Evolutionary conservation across 768 basidiomycete genomes (phyloP).

Genomic region (Piloderma croceum): DNA sequence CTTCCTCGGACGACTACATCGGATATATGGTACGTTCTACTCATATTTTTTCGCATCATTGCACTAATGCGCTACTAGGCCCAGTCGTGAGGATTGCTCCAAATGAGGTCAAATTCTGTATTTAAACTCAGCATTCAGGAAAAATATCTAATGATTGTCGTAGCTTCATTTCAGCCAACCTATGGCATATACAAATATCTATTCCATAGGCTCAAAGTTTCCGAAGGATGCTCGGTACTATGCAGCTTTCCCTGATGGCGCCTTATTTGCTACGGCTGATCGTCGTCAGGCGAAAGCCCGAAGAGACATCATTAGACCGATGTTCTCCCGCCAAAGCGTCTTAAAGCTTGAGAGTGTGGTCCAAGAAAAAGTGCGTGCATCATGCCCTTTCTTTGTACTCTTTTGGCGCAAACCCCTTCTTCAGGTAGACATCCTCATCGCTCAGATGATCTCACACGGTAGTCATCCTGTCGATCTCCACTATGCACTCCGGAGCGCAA

Average conservation of each 20-base stretch:
- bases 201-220: conserved; percentile 27
- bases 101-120: conserved; percentile 28
- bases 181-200: conserved; percentile 35
- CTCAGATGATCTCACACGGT: too few species aligned
- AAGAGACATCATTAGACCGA: conserved; percentile 32
- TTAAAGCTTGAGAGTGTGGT: conserved; percentile 32
- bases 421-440: too few species aligned
- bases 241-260: conserved; percentile 31
- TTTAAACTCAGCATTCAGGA: conserved; percentile 1
- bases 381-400: too few species aligned
- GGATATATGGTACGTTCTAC: conserved; percentile 32
- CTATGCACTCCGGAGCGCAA: conserved; percentile 34
- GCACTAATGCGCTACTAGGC: conserved; percentile 17
- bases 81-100: conserved; percentile 34
- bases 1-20: conserved; percentile 32
- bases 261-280: conserved; percentile 32
- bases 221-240: conserved; percentile 33
- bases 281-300: conserved; percentile 30
- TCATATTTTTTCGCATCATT: neutral
- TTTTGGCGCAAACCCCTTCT: too few species aligned
- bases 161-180: conserved; percentile 42
- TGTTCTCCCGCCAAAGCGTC: conserved; percentile 37
- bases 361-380: conserved; percentile 29
- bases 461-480: too few species aligned
- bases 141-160: neutral